These are phyloP conservation scores for Trypanosoma melophagium DNA, from an alignment of 208 protist species.

Conservation along the genomic window DNA sequence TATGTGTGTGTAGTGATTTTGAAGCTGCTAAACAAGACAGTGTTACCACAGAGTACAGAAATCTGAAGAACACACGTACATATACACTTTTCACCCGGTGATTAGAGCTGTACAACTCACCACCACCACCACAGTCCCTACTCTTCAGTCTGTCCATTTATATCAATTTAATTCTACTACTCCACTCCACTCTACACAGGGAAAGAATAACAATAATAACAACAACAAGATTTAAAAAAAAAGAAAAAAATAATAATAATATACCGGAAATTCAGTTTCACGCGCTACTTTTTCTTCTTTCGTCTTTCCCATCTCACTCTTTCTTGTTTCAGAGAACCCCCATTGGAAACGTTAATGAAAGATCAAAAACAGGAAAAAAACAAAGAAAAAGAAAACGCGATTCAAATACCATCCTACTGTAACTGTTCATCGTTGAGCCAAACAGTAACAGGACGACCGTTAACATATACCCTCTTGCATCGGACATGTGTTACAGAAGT, in stretches of 20 bases:
- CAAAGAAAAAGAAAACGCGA: slow-evolving; percentile 4
- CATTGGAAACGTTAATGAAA: no score
- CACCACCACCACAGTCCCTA: background rate
- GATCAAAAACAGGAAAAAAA: no score
- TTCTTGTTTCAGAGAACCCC: no score
- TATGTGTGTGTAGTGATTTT: no score
- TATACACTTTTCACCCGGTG: background rate
- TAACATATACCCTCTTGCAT: slow-evolving; percentile 32
- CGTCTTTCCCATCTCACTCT: no score
- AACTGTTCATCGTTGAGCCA: slow-evolving; percentile 27
- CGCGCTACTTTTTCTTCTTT: no score
- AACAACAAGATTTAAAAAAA: slow-evolving; percentile 2
- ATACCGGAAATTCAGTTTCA: no score
- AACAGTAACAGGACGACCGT: slow-evolving; percentile 31
- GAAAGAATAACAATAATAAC: background rate
- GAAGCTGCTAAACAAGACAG: no score
- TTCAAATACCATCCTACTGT: slow-evolving; percentile 10
- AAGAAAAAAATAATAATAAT: slow-evolving; percentile 12
- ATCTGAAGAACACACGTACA: no score
- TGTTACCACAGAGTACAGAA: no score
- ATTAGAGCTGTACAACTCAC: background rate
- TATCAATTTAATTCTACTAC: background rate
- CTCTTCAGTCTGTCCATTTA: no score
- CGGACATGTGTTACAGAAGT: slow-evolving; percentile 28
- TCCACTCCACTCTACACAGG: background rate